Conservation (phyloP, 345 rosid species). For the Hibiscus mutabilis region DNA sequence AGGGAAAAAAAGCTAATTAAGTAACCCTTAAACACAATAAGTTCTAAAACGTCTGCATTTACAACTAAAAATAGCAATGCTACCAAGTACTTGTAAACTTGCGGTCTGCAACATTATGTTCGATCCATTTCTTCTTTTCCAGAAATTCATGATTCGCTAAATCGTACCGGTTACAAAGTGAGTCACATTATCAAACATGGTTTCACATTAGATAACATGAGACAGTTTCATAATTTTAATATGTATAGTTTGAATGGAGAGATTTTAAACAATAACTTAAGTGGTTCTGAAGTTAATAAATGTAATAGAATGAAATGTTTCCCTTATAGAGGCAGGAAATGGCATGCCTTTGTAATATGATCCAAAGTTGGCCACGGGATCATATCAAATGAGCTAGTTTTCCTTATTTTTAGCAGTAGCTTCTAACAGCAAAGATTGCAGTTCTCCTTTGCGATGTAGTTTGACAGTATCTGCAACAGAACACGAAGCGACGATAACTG, state of each 20-base stretch:
- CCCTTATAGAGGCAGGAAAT: background rate
- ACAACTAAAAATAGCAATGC: background rate
- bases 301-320: background rate
- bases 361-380: background rate
- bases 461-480: constrained; percentile 69
- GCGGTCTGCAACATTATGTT: background rate
- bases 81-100: background rate
- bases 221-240: constrained; percentile 1
- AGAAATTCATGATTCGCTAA: background rate
- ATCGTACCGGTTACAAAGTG: background rate
- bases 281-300: constrained; percentile 2
- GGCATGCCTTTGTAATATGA: constrained; percentile 11
- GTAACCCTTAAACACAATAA: background rate
- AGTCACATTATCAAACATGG: background rate
- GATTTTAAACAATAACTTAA: background rate
- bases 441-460: constrained; percentile 64
- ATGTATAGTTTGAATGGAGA: constrained; percentile 2
- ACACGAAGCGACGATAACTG: constrained; percentile 8
- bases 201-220: background rate
- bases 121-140: background rate
- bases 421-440: constrained; percentile 54
- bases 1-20: background rate
- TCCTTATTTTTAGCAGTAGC: constrained; percentile 37
- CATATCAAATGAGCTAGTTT: constrained; percentile 14
- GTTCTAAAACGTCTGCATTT: background rate